Base-by-base conservation (phyloP, 768 basidiomycete genomes). In the Nevesoporus exiguus region DNA sequence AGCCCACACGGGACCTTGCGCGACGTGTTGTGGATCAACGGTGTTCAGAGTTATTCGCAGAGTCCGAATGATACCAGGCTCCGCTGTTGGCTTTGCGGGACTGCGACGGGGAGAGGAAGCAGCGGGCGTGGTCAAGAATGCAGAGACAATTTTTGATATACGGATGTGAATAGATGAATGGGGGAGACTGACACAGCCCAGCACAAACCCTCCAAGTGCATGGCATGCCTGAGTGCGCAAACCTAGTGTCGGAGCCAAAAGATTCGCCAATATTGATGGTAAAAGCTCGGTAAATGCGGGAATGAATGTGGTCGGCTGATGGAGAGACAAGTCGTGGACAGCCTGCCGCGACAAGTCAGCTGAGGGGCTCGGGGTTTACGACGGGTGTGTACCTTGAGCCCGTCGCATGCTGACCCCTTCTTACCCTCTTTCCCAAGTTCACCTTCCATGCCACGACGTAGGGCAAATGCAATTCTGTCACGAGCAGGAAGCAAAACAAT, bases 401-500 rank as follows among this genome's bases (percentile, higher is more conserved):
- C 88, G 67, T 93, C 90, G 31, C 79, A 86, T 2, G 77, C 79
- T 5, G 90, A 83, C 0, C 91, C 91, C 63, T 90, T 92, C 75
- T 93, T 93, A 10, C 91, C 91, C 67, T 93, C 91, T 66, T 89
- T 90, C 6, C 91, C 91, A 14, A 93, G 79, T 57, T 92, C 86
- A 7, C 91, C 91, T 51, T 88, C 86, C 54, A 93, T 79, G 24
- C 86, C 91, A 41, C 90, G 83, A 47, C 82, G 78, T 19, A 93
- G 65, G 3, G 88, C 87, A 53, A 81, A 83, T 2, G 85, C 78
- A 31, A 93, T 89, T 24, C 85, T 78, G 60, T 84, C 80, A 7
- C 77, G 79, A 7, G 86, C 81, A 7, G 85, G 85, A 10, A 72
- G 61, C 14, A 93, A 74, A 21, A 92, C 78, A 0, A 73, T 70